Evolutionary conservation across 75 land plant genomes (phyloP), one percentile per base, ranked within the genome.

Genomic region (Sequoiadendron giganteum): DNA sequence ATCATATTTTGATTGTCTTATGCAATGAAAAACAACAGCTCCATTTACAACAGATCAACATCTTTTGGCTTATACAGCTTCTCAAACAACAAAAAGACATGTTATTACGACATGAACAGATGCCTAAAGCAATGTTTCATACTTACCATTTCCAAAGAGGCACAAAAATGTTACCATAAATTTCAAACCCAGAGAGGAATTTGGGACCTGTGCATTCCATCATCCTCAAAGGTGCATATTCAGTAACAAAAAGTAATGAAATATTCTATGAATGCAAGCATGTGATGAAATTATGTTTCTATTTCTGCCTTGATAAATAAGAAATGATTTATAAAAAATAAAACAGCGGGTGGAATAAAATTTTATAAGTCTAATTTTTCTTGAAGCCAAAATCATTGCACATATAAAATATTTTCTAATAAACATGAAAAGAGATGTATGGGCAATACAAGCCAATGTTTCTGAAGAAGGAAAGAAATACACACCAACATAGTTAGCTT

Each of bases 401-500:
- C 49, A 82, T 13, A 19, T 56, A 43, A n/a, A 45, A 45, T 82
- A 28, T 47, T 47, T 45, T 32, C 45, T 82, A 82, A 39, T 39
- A 77, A 79, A 19, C 40, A 28, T 79, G 43, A 47, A 45, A 47
- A 82, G 21, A 28, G 32, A 82, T 82, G 30, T 47, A n/a, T 0
- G 47, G 25, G 1, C 8, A 13, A 45, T 47, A 43, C 10, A 43
- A 81, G 47, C 28, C 82, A 21, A n/a, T 68, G 85, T 61, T 40
- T 16, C 47, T 40, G 6, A 32, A 28, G 48, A 80, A 36, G 40
- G 36, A 79, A 83, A 84, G 34, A 73, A 52, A 32, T 28, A 89
- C 93, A 88, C 65, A 95, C 98, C 97, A 56, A 96, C 87, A 92
- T 87, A 96, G 79, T 96, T 97, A 7, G 91, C 99, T 86, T 97